Conservation (phyloP, 768 basidiomycete genomes). For the Cubamyces sp. region DNA sequence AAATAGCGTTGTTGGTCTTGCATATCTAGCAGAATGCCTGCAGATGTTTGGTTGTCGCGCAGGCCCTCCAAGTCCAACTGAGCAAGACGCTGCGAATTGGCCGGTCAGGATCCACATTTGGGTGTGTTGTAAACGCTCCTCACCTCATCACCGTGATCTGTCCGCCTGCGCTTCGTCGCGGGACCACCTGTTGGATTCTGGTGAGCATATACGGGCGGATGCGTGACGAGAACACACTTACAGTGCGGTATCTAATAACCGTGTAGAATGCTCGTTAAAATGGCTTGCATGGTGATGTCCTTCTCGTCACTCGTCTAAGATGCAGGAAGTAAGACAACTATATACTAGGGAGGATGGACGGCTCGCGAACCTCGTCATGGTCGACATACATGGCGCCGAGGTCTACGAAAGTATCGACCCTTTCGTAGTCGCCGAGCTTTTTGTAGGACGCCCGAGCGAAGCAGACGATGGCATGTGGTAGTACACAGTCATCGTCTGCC, state of each 20-base stretch:
- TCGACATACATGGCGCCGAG: conserved; percentile 89
- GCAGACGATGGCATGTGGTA: conserved; percentile 61
- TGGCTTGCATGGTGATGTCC: conserved; percentile 96
- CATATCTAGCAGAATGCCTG: conserved; percentile 84
- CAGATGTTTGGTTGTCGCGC: conserved; percentile 63
- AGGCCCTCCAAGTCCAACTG: conserved; percentile 89
- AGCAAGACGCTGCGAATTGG: conserved; percentile 38
- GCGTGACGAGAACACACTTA: conserved; percentile 38
- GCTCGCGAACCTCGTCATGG: conserved; percentile 72
- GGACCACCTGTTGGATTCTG: conserved; percentile 48
- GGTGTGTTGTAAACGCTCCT: conserved; percentile 10
- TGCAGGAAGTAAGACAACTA: background rate
- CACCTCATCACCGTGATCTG: conserved; percentile 49
- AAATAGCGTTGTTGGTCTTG: conserved; percentile 84
- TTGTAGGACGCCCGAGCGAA: conserved; percentile 85
- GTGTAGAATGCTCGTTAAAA: conserved; percentile 97
- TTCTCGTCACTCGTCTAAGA: conserved; percentile 82
- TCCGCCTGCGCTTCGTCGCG: conserved; percentile 62
- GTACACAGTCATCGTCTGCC: no score
- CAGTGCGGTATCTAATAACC: conserved; percentile 82
- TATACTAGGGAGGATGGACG: background rate
- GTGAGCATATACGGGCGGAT: conserved; percentile 34
- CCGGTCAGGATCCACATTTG: background rate
- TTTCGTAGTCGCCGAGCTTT: conserved; percentile 71
- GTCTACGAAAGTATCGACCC: conserved; percentile 79